Evolutionary conservation across 164 flowering plant species (phyloP).

Genomic region (Platanus orientalis): DNA sequence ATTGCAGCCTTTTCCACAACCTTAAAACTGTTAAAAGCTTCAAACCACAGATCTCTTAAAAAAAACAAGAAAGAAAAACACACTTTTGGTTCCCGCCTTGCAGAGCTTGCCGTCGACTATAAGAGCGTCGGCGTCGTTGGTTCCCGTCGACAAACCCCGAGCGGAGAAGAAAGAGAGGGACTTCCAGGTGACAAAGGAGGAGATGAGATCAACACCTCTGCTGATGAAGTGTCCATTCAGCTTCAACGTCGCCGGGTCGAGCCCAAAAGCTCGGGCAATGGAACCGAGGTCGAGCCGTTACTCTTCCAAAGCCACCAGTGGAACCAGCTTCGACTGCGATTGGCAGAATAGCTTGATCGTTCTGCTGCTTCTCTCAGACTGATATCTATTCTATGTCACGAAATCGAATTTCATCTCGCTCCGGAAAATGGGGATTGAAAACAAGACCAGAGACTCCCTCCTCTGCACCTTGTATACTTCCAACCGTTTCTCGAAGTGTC

Average conservation of each 20-base stretch:
- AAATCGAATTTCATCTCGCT: too few relatives aligned
- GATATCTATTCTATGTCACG: neutral
- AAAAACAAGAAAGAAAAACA: conserved; percentile 8
- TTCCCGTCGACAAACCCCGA: conserved; percentile 58
- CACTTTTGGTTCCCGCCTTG: conserved; percentile 48
- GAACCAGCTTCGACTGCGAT: conserved; percentile 31
- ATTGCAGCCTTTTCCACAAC: too few relatives aligned
- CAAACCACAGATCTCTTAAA: neutral
- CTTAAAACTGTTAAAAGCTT: too few relatives aligned
- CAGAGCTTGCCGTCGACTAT: conserved; percentile 57
- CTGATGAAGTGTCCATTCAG: conserved; percentile 71
- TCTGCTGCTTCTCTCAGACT: conserved; percentile 24
- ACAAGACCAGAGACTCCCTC: too few relatives aligned
- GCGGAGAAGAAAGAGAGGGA: conserved; percentile 64
- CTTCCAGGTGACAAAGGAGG: conserved; percentile 69
- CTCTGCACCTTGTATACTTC: too few relatives aligned
- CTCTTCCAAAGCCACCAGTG: conserved; percentile 35
- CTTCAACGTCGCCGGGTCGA: conserved; percentile 59
- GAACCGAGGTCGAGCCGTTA: conserved; percentile 58
- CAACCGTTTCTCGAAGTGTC: too few relatives aligned
- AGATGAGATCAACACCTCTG: conserved; percentile 50
- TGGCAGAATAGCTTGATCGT: conserved; percentile 59
- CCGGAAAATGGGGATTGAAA: too few relatives aligned
- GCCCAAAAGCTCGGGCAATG: conserved; percentile 55
- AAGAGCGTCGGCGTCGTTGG: conserved; percentile 26